These are phyloP conservation scores for Colletotrichum sp. DNA, from an alignment of 2,329 filamentous ascomycete genomes.

Conservation along the genomic window DNA sequence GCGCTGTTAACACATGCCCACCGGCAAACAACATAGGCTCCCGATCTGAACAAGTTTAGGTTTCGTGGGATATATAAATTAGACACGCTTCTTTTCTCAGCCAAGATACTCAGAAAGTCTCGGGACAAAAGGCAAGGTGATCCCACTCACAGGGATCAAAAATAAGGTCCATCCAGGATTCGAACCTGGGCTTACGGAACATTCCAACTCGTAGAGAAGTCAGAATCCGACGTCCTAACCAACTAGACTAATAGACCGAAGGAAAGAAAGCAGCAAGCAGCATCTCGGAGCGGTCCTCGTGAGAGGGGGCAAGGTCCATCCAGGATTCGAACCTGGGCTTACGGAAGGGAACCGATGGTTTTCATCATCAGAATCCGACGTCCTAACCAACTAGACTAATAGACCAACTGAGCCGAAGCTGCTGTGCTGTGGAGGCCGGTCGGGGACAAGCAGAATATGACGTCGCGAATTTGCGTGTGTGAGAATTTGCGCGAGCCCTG, in stretches of 20 bases:
- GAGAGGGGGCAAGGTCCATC: conserved; percentile 5
- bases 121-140: background rate
- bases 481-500: background rate
- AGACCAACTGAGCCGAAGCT: background rate
- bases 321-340: conserved; percentile 22
- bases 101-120: background rate
- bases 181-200: conserved; percentile 17
- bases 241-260: conserved; percentile 21
- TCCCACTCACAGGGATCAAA: background rate
- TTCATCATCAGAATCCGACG: conserved; percentile 19
- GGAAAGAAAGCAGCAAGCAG: background rate
- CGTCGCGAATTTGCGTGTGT: background rate
- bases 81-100: background rate
- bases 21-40: background rate
- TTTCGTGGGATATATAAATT: accelerated
- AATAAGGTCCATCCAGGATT: conserved; percentile 13
- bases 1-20: background rate
- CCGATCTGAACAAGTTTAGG: background rate
- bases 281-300: background rate
- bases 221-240: conserved; percentile 19
- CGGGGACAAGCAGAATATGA: background rate
- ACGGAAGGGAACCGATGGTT: background rate
- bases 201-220: background rate
- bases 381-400: conserved; percentile 23
- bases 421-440: background rate